phyloP scores from a whole-genome alignment of 768 basidiomycete genomes.

The Gymnopilus junonius region DNA sequence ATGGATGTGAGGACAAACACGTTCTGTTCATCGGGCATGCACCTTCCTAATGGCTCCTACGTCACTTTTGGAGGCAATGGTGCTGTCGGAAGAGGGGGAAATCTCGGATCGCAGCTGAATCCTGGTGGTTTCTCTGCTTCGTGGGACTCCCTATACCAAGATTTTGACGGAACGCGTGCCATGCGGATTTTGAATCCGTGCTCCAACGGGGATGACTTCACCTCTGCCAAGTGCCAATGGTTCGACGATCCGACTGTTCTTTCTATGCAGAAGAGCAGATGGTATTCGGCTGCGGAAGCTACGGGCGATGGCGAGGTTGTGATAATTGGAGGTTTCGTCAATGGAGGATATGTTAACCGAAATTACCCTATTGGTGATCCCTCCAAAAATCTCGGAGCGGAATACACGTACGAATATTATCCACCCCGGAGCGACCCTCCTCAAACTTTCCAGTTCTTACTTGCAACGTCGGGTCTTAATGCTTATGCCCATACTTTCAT shows the following conservation, averaged over 20 bases:
- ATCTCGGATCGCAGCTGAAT: slow-evolving; percentile 53
- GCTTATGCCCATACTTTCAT: slow-evolving; percentile 77
- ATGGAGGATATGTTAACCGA: slow-evolving; percentile 80
- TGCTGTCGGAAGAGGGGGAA: slow-evolving; percentile 70
- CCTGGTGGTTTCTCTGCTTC: slow-evolving; percentile 48
- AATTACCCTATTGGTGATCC: slow-evolving; percentile 76
- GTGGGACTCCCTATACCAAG: slow-evolving; percentile 72
- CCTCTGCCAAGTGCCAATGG: slow-evolving; percentile 64
- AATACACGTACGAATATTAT: slow-evolving; percentile 85
- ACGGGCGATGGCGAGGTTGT: slow-evolving; percentile 78
- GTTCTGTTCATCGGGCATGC: slow-evolving; percentile 85
- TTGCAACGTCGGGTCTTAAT: slow-evolving; percentile 76
- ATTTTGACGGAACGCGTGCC: slow-evolving; percentile 79
- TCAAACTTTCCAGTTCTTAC: slow-evolving; percentile 67
- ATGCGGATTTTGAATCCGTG: slow-evolving; percentile 88
- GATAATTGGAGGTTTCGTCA: slow-evolving; percentile 81
- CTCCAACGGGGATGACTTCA: slow-evolving; percentile 48
- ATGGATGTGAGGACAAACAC: slow-evolving; percentile 79
- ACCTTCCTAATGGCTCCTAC: slow-evolving; percentile 79
- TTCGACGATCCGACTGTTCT: slow-evolving; percentile 68
- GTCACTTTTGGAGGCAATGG: slow-evolving; percentile 80
- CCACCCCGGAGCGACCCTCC: slow-evolving; percentile 58
- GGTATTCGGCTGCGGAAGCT: slow-evolving; percentile 81
- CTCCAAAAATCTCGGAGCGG: slow-evolving; percentile 63
- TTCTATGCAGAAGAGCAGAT: slow-evolving; percentile 69